Evolutionary conservation across 1,139 yeast genomes (phyloP).

Genomic region (Lodderomyces orthopsilosis): DNA sequence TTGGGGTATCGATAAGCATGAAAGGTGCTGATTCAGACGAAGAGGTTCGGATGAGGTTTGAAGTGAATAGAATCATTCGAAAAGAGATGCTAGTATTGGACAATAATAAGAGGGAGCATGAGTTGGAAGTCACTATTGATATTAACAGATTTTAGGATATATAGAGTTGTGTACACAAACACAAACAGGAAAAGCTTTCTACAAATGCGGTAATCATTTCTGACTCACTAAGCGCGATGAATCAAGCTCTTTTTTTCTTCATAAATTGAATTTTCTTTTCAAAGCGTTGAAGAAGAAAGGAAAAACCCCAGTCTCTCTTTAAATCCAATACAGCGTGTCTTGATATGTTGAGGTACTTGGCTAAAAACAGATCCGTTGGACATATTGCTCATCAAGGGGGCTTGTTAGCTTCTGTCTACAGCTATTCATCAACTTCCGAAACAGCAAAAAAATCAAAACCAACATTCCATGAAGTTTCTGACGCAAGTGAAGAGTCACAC

Average conservation of each 20-base stretch:
- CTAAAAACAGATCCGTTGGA: not conserved
- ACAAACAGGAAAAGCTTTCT: not conserved
- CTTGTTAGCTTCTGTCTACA: not conserved
- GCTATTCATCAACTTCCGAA: conserved; percentile 4
- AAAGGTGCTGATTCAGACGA: conserved; percentile 71
- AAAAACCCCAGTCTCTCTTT: too few species aligned
- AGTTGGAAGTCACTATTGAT: conserved; percentile 60
- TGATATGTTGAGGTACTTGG: conserved; percentile 3
- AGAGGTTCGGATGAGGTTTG: conserved; percentile 55
- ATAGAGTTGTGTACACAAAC: not conserved
- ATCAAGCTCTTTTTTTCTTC: not conserved
- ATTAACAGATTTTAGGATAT: conserved; percentile 37
- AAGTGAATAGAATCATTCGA: conserved; percentile 48
- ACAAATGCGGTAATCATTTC: not conserved
- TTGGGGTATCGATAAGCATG: conserved; percentile 55
- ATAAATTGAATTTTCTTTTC: not conserved
- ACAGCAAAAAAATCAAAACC: conserved; percentile 3
- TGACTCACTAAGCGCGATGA: conserved; percentile 2
- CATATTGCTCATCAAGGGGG: not conserved
- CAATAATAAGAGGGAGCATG: conserved; percentile 27
- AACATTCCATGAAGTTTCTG: conserved; percentile 10
- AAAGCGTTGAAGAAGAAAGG: too few species aligned
- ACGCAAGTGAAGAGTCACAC: conserved; percentile 20
- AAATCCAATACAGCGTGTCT: not conserved
- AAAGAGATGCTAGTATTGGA: conserved; percentile 24